A percentile compares a stretch with the other conserved stretches of the same genome.
These are phyloP conservation scores for Parmales sp. DNA, from an alignment of 108 stramenopile species.

Conservation along the genomic window DNA sequence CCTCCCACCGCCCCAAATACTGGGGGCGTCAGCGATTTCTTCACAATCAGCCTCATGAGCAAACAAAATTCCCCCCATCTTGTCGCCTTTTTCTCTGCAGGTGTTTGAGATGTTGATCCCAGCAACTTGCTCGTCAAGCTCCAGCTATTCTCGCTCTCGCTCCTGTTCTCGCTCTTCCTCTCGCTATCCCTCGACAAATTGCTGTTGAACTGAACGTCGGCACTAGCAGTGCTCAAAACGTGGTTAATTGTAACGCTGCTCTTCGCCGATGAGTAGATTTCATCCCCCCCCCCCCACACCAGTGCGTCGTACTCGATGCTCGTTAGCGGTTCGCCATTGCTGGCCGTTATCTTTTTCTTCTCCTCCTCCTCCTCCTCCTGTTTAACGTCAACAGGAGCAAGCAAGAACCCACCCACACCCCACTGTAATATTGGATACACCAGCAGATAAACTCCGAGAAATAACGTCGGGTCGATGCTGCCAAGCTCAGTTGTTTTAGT, in stretches of 20 bases:
- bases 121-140: not conserved
- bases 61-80: not conserved
- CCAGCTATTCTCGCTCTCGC: not conserved
- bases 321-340: no score
- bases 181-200: not conserved
- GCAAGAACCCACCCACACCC: conserved; percentile 29
- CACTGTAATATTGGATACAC: conserved; percentile 73
- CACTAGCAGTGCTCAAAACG: not conserved
- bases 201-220: not conserved
- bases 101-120: not conserved
- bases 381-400: not conserved
- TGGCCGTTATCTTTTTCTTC: not conserved
- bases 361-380: not conserved
- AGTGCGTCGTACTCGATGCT: no score
- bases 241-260: not conserved
- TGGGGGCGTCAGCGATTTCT: conserved; percentile 39
- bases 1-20: conserved; percentile 61
- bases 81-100: not conserved
- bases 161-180: not conserved
- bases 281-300: no score
- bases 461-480: conserved; percentile 62
- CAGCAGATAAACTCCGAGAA: conserved; percentile 61
- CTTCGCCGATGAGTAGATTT: not conserved
- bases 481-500: conserved; percentile 47
- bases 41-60: not conserved